Evolutionary conservation across 176 grass and related monocot genomes (phyloP), one percentile per base, ranked within the genome.

Genomic region (Lolium multiflorum): DNA sequence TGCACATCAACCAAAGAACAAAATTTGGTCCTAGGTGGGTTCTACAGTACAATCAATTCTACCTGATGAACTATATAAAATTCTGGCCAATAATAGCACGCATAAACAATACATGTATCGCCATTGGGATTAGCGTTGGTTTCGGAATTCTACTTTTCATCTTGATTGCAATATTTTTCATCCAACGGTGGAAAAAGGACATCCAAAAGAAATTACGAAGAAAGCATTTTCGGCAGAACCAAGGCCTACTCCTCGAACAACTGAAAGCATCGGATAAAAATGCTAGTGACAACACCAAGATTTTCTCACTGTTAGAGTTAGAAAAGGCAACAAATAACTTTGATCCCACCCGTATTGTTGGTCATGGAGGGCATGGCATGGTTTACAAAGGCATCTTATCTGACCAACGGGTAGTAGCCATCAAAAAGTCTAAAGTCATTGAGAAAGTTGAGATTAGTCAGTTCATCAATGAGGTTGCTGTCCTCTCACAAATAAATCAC

Each of bases 391-490:
- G 28, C 28, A 31, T 31, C 28, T 31, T 31, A 31, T 31, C 28
- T 31, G 28, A 31, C 28, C 28, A 31, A 31, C 28, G 28, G 28
- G 28, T 31, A 31, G 28, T 31, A 31, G 28, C 28, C 28, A 31
- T 31, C 28, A 31, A 31, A 31, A 31, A 31, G 1, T 31, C 28
- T 31, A 31, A 31, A 17, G 0, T 68, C 0, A 82, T 69, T 6
- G 57, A 87, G 15, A 14, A 90, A 70, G 22, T 26, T 39, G 79
- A 90, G 56, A 83, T 90, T 55, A 61, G 51, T 4, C 65, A 83
- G 9, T 90, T 87, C 74, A 73, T 90, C 5, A 91, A 91, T 64
- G 80, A 87, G 74, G 80, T 90, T 2, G 65, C 41, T 6, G 66
- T 90, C 59, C 63, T 90, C 10, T 87, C 80, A n/a, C 84, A 87